These are phyloP conservation scores for Didymosphaeria variabile DNA, from an alignment of 2,329 filamentous ascomycete species.

Conservation along the genomic window DNA sequence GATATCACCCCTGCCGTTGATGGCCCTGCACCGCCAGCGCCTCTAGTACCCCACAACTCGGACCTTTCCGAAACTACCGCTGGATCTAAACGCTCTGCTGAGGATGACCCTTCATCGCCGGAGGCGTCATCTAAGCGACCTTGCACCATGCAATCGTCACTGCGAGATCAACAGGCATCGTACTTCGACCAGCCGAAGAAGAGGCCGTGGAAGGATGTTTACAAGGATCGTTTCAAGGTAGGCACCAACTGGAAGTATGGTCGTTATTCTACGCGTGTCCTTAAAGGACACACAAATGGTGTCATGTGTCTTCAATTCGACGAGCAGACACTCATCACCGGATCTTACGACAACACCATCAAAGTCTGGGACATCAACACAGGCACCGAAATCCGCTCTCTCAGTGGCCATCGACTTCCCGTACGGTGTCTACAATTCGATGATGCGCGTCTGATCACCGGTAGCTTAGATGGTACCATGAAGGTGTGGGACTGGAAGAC, in stretches of 20 bases:
- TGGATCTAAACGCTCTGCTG: conserved; percentile 40
- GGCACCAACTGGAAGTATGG: conserved; percentile 98
- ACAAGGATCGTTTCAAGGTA: conserved; percentile 93
- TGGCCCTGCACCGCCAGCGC: conserved; percentile 18
- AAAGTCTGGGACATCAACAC: conserved; percentile 97
- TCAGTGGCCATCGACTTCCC: conserved; percentile 81
- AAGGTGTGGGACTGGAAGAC: conserved; percentile 98
- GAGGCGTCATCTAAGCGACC: conserved; percentile 44
- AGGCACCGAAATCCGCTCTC: conserved; percentile 83
- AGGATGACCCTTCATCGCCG: conserved; percentile 35
- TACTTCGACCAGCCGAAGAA: conserved; percentile 60
- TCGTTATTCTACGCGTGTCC: conserved; percentile 81
- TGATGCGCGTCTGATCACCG: conserved; percentile 88
- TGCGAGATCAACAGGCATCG: conserved; percentile 50
- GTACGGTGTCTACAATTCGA: conserved; percentile 94
- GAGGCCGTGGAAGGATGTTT: conserved; percentile 95
- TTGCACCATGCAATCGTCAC: conserved; percentile 33
- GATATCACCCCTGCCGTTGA: conserved; percentile 60
- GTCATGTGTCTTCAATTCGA: conserved; percentile 83
- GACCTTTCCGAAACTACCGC: conserved; percentile 27
- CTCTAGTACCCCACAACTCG: conserved; percentile 20
- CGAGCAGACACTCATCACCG: conserved; percentile 89
- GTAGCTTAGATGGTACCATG: conserved; percentile 85
- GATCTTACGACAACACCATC: conserved; percentile 93
- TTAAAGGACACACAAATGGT: conserved; percentile 88